Evolutionary conservation across 2,329 filamentous ascomycete species (phyloP).

Genomic region (Xylariaceae sp.): DNA sequence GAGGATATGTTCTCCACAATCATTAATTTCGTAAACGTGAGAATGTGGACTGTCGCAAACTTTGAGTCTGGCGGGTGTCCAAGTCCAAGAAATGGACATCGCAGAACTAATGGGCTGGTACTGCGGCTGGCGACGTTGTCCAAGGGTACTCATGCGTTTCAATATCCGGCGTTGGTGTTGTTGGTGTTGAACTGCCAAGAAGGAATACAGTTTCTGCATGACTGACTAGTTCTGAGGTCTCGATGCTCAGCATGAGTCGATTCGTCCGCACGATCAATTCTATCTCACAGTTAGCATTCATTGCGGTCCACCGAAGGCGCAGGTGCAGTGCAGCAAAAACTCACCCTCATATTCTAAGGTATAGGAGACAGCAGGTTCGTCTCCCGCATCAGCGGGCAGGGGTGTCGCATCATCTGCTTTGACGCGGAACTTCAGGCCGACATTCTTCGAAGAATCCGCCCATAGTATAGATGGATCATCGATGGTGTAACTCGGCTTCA

Average conservation of each 20-base stretch:
- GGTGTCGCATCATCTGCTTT: conserved; percentile 48
- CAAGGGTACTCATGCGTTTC: no score
- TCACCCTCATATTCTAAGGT: conserved; percentile 68
- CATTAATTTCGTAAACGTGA: no score
- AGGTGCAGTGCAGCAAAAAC: conserved; percentile 18
- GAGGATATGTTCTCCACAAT: no score
- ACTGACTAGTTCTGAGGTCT: conserved; percentile 56
- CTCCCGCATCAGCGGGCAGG: conserved; percentile 44
- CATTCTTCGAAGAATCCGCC: conserved; percentile 58
- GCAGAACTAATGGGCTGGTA: no score
- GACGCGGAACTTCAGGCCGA: conserved; percentile 67
- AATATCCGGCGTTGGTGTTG: no score
- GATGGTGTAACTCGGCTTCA: neutral
- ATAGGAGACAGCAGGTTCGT: conserved; percentile 66
- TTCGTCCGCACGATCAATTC: conserved; percentile 65
- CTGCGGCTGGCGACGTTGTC: no score
- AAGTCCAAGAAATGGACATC: no score
- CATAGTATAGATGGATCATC: conserved; percentile 54
- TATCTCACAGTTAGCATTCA: conserved; percentile 29
- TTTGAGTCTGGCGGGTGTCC: no score
- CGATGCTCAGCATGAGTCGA: conserved; percentile 60
- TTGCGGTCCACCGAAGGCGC: no score
- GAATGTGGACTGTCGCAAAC: no score
- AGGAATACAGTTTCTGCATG: conserved; percentile 32
- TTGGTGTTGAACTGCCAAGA: no score